Base-by-base conservation (phyloP, 2,329 filamentous ascomycete genomes). In the Ascochyta viciae-villosae region DNA sequence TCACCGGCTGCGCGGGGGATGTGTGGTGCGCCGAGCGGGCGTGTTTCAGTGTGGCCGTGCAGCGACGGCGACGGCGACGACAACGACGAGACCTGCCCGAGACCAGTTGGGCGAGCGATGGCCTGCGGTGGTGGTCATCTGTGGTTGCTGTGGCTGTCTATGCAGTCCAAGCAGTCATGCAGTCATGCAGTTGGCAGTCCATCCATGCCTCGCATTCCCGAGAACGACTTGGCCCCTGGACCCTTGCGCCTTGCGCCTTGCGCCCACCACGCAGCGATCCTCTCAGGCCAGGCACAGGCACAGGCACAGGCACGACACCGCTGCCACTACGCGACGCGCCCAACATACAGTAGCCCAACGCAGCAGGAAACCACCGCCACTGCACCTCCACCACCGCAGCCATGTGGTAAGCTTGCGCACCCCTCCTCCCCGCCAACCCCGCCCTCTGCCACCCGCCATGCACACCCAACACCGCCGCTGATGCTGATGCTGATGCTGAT, bases 331-430 rank as follows among this genome's bases (percentile, higher is more conserved):
- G 31, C 31, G 13, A 34, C 31, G 19, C 19, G 19, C 19, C 19
- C 19, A 19, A 19, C 19, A 19, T 3, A 19, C 19, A 19, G 19
- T 19, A 19, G 19, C 19, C 19, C 19, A 19, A 19, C 19, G 19
- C 19, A 19, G 19, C 19, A 19, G 2, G 19, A 3, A 19, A 19
- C 19, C 3, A 19, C 19, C 19, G 19, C 6, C 3, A 16, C 33
- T 6, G 13, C 15, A n/a, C 33, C 15, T 16, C 33, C 33, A 35
- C 33, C 16, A 16, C 33, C 33, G n/a, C 33, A 31, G 45, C 59
- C 60, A 71, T 71, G 67, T 71, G 67, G 67, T 70, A 64, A 61
- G 63, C 58, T 54, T 44, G 49, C 65, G 22, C 34, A 26, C 19
- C 2, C 31, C 24, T 57, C 50, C 55, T 50, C 31, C 31, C 13